Evolutionary conservation across 2,329 filamentous ascomycete species (phyloP), one percentile per base, ranked within the genome.

Genomic region (Hymenoscyphus linearis): DNA sequence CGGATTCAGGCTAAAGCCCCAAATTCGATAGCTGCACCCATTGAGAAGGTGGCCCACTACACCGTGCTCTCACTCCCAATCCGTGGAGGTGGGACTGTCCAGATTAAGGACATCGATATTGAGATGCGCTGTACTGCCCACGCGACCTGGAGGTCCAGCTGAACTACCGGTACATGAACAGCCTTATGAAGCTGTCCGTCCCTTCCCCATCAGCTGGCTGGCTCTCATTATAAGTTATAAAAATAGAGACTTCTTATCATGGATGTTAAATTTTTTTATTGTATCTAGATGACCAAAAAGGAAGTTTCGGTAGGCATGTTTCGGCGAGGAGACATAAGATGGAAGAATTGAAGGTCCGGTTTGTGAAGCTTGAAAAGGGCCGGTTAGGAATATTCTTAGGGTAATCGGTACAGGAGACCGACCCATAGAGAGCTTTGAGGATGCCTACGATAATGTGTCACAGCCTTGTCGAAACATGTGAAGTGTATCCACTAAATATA

Each of bases 391-490:
- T 35, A 55, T 55, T 50, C 44, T 50, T 25, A 22, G 44, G 25
- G 18, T 22, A 22, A 4, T 50, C 25, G 18, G 44, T 50, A 50
- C 44, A 50, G 13, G 40, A 47, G 44, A 25, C n/a, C 18, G 44
- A 25, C n/a, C 18, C 52, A 22, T 53, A 31, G 14, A 53, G 52
- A 5, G 40, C 4, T 5, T 22, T 5, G 50, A 53, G 50, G 16
- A 6, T 37, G 53, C 53, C 53, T 27, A 26, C 18, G 34, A 44
- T 6, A 36, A 35, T 35, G 55, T 53, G 18, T n/a, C 40, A 57
- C 22, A 60, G 59, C 55, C 59, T 60, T 37, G 55, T 50, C 10
- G n/a, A 40, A 16, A 37, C 53, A 56, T 52, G 59, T 52, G 53
- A 27, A 52, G 27, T 36, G 37, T 35, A 36, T 59, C 52, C 52